phyloP scores from a whole-genome alignment of 306 rosid species.

The Senna tora region DNA sequence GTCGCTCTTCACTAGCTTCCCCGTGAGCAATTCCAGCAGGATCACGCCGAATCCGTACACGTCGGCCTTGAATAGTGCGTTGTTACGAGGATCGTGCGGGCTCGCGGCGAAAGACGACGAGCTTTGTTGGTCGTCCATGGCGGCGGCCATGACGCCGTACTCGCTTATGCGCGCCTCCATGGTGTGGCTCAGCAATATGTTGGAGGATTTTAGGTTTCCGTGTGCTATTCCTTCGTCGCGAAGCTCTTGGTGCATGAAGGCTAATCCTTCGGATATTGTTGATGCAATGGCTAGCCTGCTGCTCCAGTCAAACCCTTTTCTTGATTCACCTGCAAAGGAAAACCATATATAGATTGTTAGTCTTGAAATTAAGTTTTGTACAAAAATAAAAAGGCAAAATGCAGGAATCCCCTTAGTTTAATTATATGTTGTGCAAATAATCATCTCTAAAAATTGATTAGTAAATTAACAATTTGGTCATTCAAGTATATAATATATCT shows the following conservation, averaged over 20 bases:
- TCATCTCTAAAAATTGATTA: too few species aligned
- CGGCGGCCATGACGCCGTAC: conserved; percentile 66
- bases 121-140: conserved; percentile 36
- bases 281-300: conserved; percentile 69
- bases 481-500: too few species aligned
- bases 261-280: conserved; percentile 60
- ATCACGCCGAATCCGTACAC: conserved; percentile 75
- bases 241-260: conserved; percentile 73
- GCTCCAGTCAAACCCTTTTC: conserved; percentile 63
- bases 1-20: conserved; percentile 61
- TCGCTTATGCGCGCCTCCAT: conserved; percentile 84
- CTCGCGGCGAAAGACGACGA: conserved; percentile 29
- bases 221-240: conserved; percentile 61
- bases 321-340: conserved; percentile 58
- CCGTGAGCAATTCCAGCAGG: conserved; percentile 84
- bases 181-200: conserved; percentile 66
- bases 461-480: too few species aligned
- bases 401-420: too few species aligned
- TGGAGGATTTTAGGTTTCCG: conserved; percentile 80
- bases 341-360: too few species aligned
- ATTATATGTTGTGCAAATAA: too few species aligned
- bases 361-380: too few species aligned
- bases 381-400: too few species aligned
- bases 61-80: conserved; percentile 59
- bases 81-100: conserved; percentile 10